phyloP scores from a whole-genome alignment of 306 rosid genomes.

The Pachyrhizus erosus region DNA sequence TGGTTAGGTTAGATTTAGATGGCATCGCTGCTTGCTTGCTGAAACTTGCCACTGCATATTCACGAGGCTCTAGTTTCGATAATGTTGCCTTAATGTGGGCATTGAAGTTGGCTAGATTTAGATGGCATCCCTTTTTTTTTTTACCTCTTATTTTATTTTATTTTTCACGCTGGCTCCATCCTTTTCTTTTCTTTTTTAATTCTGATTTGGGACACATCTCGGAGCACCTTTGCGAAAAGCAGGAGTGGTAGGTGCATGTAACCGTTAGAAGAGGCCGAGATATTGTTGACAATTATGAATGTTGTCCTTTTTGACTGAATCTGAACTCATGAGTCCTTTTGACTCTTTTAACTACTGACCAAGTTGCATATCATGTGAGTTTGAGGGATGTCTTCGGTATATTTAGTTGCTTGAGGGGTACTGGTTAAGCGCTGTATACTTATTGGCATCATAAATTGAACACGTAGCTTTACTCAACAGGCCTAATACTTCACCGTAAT shows the following conservation, averaged over 20 bases:
- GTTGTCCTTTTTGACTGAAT: constrained; percentile 46
- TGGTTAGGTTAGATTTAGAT: constrained; percentile 42
- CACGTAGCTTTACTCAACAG: neutral
- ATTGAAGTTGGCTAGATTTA: constrained; percentile 45
- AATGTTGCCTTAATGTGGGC: constrained; percentile 34
- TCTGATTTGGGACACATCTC: constrained; percentile 40
- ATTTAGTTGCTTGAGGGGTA: too few species aligned
- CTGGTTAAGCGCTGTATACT: neutral
- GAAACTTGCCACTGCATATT: constrained; percentile 34
- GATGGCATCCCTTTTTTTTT: constrained; percentile 8
- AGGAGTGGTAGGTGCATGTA: constrained; percentile 47
- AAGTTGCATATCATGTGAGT: constrained; percentile 9
- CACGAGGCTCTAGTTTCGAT: constrained; percentile 18
- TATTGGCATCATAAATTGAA: neutral
- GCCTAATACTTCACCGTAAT: neutral
- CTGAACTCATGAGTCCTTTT: constrained; percentile 31
- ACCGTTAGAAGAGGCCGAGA: constrained; percentile 46
- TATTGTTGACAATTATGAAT: constrained; percentile 38
- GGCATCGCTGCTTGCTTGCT: constrained; percentile 38
- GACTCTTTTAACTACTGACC: constrained; percentile 33
- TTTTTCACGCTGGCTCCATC: constrained; percentile 14
- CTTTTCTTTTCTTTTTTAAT: neutral
- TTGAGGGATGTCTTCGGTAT: neutral
- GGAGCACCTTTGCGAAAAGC: constrained; percentile 46
- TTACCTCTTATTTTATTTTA: neutral